Conservation (phyloP, 371 early-diverging fungal species). For the Caulochytrium protostelioides region DNA sequence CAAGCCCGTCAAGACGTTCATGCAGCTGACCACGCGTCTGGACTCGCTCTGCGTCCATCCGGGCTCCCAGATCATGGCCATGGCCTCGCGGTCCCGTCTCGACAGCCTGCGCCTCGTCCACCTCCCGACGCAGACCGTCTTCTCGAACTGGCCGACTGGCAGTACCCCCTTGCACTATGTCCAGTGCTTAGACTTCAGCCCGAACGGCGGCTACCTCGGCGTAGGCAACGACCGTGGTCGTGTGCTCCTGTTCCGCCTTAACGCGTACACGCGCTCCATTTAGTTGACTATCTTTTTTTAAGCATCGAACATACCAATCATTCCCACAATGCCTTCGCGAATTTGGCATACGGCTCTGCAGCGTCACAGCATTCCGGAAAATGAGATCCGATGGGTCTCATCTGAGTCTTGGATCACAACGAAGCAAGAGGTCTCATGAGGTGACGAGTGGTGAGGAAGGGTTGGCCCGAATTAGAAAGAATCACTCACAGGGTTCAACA, state of each 20-base stretch:
- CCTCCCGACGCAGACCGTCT: slow-evolving; percentile 50
- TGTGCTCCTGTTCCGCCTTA: slow-evolving; percentile 57
- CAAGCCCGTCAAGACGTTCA: slow-evolving; percentile 47
- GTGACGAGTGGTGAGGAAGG: too few relatives aligned
- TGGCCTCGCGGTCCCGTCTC: slow-evolving; percentile 41
- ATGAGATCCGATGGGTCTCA: too few relatives aligned
- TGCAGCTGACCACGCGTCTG: slow-evolving; percentile 64
- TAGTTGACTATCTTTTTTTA: too few relatives aligned
- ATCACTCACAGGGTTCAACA: too few relatives aligned
- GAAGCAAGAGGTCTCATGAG: too few relatives aligned
- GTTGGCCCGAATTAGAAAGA: too few relatives aligned
- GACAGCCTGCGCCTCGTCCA: slow-evolving; percentile 62
- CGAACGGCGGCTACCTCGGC: slow-evolving; percentile 66
- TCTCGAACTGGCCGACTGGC: slow-evolving; percentile 73
- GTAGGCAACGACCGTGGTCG: slow-evolving; percentile 71
- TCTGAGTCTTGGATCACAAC: too few relatives aligned
- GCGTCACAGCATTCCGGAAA: too few relatives aligned
- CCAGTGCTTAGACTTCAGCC: slow-evolving; percentile 52
- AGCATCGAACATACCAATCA: too few relatives aligned
- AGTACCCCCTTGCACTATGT: slow-evolving; percentile 59
- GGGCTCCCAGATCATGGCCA: slow-evolving; percentile 56
- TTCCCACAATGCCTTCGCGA: too few relatives aligned
- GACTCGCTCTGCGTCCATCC: slow-evolving; percentile 49
- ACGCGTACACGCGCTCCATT: too few relatives aligned
- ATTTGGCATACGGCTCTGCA: too few relatives aligned